These are phyloP conservation scores for Volvariella volvacea DNA, from an alignment of 1,284 basidiomycete genomes.

Conservation along the genomic window DNA sequence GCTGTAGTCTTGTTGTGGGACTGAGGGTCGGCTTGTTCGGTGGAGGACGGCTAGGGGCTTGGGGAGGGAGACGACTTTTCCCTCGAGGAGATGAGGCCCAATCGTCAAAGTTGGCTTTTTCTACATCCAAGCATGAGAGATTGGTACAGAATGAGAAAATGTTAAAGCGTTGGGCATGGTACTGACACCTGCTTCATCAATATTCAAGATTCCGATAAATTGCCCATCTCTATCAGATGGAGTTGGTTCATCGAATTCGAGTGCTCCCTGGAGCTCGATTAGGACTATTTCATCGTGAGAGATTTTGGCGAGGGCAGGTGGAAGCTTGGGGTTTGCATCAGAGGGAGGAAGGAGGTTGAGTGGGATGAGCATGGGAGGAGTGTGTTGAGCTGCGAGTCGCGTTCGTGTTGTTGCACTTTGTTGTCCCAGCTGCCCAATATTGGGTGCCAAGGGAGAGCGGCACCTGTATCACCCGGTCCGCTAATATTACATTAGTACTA, in stretches of 20 bases:
- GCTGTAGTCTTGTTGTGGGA: not conserved
- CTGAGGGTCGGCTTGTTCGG: conserved; percentile 18
- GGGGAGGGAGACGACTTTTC: conserved; percentile 69
- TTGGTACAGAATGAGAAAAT: conserved; percentile 3
- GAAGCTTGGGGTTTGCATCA: conserved; percentile 35
- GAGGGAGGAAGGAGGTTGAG: conserved; percentile 32
- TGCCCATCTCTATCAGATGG: conserved; percentile 44
- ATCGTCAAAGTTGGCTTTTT: conserved; percentile 76
- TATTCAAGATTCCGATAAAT: conserved; percentile 54
- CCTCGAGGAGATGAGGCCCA: conserved; percentile 86
- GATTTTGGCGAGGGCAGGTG: conserved; percentile 53
- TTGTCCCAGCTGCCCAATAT: too few relatives aligned
- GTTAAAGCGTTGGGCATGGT: conserved; percentile 6
- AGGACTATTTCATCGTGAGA: conserved; percentile 65
- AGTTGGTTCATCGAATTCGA: conserved; percentile 52
- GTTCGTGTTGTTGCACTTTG: too few relatives aligned
- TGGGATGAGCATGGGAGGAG: conserved; percentile 46
- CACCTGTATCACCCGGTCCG: too few relatives aligned
- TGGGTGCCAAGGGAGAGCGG: too few relatives aligned
- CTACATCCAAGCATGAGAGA: conserved; percentile 27
- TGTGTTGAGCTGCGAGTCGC: too few relatives aligned
- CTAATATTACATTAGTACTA: too few relatives aligned
- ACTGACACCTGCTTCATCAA: conserved; percentile 44
- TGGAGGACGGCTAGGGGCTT: conserved; percentile 74
- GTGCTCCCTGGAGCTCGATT: conserved; percentile 68